Evolutionary conservation across 495 filamentous ascomycete species (phyloP), one percentile per base, ranked within the genome.

Genomic region (Aspergillus haitiensis): DNA sequence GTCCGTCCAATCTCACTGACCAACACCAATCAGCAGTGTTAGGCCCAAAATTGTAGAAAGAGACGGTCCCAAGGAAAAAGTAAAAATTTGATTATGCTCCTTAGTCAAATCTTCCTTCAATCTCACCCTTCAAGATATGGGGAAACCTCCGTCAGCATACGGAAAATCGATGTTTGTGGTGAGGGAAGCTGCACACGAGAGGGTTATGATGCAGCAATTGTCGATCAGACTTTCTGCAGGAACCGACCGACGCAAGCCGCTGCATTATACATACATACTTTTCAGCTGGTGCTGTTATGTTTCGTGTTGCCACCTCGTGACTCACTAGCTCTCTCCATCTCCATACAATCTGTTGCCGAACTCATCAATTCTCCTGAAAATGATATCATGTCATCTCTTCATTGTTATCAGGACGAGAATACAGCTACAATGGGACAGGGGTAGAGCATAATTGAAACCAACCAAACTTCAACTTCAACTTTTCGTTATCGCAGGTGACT

Each of bases 141-240:
- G n/a, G 10, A 47, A 47, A 47, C n/a, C n/a, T 47, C 44, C 44
- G 44, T 47, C 5, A 16, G 44, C 44, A 9, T 15, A 21, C 44
- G 44, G 10, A 21, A 9, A 47, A 18, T 1, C 44, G 15, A 47
- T 15, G 44, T 21, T 18, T 55, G 52, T 54, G 40, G 35, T 48
- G 42, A 53, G 39, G 44, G 39, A 52, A 57, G 54, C 60, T 62
- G 60, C 60, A 60, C 48, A 60, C 48, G 12, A 42, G 15, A 51
- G 48, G 18, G 58, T 40, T 16, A 45, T 31, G 21, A 32, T 45
- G 39, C 52, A 27, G 37, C 52, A 42, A 50, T 40, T 39, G 46
- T 54, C 51, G 61, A 60, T 59, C 52, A 11, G 36, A 33, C 53
- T 55, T 55, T 21, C 61, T 63, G 61, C 61, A 63, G 61, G 61